Evolutionary conservation across 192 early-diverging fungal species (phyloP), one percentile per base, ranked within the genome.

Genomic region (Lunasporangiospora selenospora): DNA sequence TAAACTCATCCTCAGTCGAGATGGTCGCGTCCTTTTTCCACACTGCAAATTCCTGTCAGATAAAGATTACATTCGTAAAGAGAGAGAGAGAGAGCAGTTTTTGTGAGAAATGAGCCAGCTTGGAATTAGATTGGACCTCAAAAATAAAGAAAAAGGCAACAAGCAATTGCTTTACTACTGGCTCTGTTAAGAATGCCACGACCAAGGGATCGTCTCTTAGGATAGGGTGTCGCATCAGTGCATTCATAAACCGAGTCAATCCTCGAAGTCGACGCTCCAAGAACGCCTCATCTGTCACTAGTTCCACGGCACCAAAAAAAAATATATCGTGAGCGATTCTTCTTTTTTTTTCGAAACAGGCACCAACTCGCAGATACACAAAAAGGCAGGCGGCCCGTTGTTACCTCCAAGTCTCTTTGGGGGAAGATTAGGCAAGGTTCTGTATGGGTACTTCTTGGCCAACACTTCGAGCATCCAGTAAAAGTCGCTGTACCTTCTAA

Each of bases 401-500:
- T 44, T 89, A 87, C 93, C 88, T 78, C 87, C 85, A 48, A 95
- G 79, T 43, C 92, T 89, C 65, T 97, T 97, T 3, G 95, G 95
- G 44, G 95, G 95, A 10, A 95, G 80, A 65, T 87, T 86, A 13
- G 92, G 89, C 27, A 90, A 81, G 58, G 93, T 86, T 27, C 96
- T 79, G 45, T 84, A 92, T 8, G 94, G 94, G 62, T 95, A 98
- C 46, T 86, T 71, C 51, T 87, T 90, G 39, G 85, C 59, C 6
- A 98, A 67, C 16, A 88, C 81, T 50, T 95, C 92, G 47, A 86
- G 83, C 29, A 98, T 77, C 93, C 93, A 95, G 73, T 87, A 85
- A 73, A 98, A 95, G 69, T 98, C 96, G 51, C 89, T 94, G 75
- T 94, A 98, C 63, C 96, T 84, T 13, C 96, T 86, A 29, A 87